phyloP scores from a whole-genome alignment of 345 rosid genomes.

The Raphanus raphanistrum region DNA sequence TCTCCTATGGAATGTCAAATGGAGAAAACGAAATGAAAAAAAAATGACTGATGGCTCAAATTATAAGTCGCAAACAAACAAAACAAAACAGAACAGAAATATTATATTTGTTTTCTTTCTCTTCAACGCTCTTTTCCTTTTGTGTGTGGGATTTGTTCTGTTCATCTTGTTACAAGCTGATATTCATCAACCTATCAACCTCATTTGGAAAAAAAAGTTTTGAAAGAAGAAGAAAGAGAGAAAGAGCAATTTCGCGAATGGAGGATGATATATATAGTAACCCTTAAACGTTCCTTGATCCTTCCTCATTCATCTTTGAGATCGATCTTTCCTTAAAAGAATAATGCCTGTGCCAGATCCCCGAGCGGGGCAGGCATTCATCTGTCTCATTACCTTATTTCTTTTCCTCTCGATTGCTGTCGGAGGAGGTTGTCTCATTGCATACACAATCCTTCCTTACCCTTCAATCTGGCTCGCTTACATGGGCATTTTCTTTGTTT shows the following conservation, averaged over 20 bases:
- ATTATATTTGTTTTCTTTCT: conserved; percentile 23
- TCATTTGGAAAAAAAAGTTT: not conserved
- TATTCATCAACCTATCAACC: conserved; percentile 15
- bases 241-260: conserved; percentile 13
- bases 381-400: conserved; percentile 60
- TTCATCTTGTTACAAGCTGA: conserved; percentile 22
- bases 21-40: conserved; percentile 14
- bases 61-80: conserved; percentile 36
- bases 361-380: conserved; percentile 51
- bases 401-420: conserved; percentile 46
- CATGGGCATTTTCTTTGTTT: conserved; percentile 60
- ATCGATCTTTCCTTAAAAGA: conserved; percentile 20
- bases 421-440: conserved; percentile 64
- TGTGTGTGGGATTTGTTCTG: not conserved
- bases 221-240: not conserved
- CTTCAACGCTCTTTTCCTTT: not conserved
- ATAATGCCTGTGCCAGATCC: conserved; percentile 77
- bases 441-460: conserved; percentile 55
- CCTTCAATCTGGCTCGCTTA: conserved; percentile 55
- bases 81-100: conserved; percentile 25
- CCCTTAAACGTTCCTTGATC: conserved; percentile 17
- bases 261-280: conserved; percentile 34
- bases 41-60: conserved; percentile 27
- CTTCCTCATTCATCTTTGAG: conserved; percentile 23
- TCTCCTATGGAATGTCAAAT: conserved; percentile 34